A percentile compares a stretch with the other conserved stretches of the same genome.
Evolutionary conservation across 75 land plant genomes (phyloP).

Genomic region (Sequoia sempervirens): DNA sequence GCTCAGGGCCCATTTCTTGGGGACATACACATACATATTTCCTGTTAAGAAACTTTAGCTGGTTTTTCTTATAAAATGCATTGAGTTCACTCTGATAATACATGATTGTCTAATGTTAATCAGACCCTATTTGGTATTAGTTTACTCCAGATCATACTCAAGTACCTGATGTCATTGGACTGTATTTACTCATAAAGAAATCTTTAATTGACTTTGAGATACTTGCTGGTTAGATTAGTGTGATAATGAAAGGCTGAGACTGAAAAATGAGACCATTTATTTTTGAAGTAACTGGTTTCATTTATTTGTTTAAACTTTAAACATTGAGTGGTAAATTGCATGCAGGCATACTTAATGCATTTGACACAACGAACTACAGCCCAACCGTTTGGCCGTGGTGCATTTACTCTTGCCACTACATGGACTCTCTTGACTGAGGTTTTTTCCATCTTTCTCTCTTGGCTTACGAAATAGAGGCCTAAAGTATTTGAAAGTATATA

Average conservation of each 20-base stretch:
- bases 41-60: too few relatives aligned
- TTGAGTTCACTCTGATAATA: neutral
- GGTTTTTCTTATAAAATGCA: neutral
- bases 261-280: neutral
- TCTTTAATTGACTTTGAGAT: neutral
- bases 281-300: neutral
- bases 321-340: neutral
- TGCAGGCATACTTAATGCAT: conserved; percentile 91
- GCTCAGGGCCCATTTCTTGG: too few relatives aligned
- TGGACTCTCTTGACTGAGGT: conserved; percentile 92
- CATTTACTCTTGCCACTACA: conserved; percentile 88
- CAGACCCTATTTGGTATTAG: neutral
- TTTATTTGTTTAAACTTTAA: neutral
- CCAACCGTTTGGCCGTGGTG: conserved; percentile 94
- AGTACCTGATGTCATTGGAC: too few relatives aligned
- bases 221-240: neutral
- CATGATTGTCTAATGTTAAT: neutral
- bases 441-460: conserved; percentile 1
- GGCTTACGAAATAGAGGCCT: neutral
- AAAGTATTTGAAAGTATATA: neutral
- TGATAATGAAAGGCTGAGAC: neutral
- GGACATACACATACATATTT: too few relatives aligned
- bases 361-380: conserved; percentile 96
- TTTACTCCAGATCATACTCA: too few relatives aligned
- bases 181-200: neutral